Evolutionary conservation across 176 grass and related monocot species (phyloP), one percentile per base, ranked within the genome.

Genomic region (Tillandsia fasciculata): DNA sequence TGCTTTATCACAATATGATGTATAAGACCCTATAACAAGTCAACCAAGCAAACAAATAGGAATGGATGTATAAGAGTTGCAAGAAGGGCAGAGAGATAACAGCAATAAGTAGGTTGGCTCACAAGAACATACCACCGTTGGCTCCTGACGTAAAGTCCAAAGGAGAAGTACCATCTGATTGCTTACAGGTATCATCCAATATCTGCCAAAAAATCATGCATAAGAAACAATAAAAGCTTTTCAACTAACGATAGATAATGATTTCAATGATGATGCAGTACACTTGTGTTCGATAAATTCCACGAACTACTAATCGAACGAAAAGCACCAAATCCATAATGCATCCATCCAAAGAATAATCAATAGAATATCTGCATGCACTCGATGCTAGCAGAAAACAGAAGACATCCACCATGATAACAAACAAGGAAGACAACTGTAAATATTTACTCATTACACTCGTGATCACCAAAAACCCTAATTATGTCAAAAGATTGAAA

Each of bases 181-280:
- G 14, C 12, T 67, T 67, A 48, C 7, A n/a, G 33, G 29, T 47
- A 67, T 49, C 29, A 48, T 47, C 65, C 10, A 67, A 5, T 17
- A 47, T 67, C 65, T 67, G 65, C 42, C 27, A 67, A 8, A 67
- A 17, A 67, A 67, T 33, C 48, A 61, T 9, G 56, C 15, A 61
- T 61, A 61, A 9, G 56, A 61, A 9, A 61, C 56, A 20, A 18
- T 59, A 59, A 59, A 59, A 17, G 29, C 14, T n/a, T 12, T 67
- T 67, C 64, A 67, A 48, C 7, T 12, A 67, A 67, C 64, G 1
- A 59, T 15, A 42, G 33, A 42, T 42, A 42, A 42, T 42, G 33
- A 42, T 42, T 42, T 42, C 33, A 42, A 42, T 42, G 33, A 42
- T 42, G 33, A 42, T 6, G 33, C 33, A 7, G 33, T 42, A 59